Percentiles rank a stretch among this genome's conserved stretches.
These are phyloP conservation scores for Lentinula detonsa DNA, from an alignment of 768 basidiomycete genomes.

Conservation along the genomic window DNA sequence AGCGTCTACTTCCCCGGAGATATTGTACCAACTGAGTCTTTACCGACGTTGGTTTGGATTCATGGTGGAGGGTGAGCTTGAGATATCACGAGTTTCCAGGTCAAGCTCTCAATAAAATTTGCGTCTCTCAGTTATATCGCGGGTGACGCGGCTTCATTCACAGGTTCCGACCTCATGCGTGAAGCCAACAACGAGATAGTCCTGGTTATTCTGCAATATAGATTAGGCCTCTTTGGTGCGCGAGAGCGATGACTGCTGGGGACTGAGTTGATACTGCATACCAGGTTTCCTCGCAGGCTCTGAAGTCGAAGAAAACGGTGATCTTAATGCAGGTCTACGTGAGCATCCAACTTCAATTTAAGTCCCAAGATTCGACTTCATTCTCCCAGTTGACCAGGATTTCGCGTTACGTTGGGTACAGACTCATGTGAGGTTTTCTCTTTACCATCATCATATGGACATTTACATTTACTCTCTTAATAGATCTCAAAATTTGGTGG, in stretches of 20 bases:
- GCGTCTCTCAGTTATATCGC: conserved; percentile 14
- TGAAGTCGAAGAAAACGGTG: conserved; percentile 22
- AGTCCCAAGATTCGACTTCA: background rate
- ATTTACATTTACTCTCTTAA: background rate
- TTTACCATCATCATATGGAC: background rate
- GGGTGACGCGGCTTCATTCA: conserved; percentile 12
- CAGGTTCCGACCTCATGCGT: conserved; percentile 18
- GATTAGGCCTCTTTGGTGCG: conserved; percentile 24
- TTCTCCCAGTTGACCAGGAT: conserved; percentile 23
- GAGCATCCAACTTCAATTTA: conserved; percentile 5
- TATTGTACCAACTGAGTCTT: conserved; percentile 3
- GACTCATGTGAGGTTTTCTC: conserved; percentile 16
- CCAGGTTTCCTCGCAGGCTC: conserved; percentile 23
- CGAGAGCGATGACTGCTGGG: background rate
- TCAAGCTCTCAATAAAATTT: background rate
- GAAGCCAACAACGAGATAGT: conserved; percentile 18
- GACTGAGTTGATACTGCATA: background rate
- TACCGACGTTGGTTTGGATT: conserved; percentile 29
- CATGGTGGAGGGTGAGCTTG: conserved; percentile 27
- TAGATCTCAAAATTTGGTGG: conserved; percentile 29
- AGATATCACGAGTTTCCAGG: background rate
- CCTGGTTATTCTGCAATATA: conserved; percentile 25
- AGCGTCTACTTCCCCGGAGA: conserved; percentile 25
- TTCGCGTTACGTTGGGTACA: conserved; percentile 30
- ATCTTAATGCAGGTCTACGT: conserved; percentile 29